Base-by-base conservation (phyloP, 148 eudicot genomes). In the Hydrangea macrophylla region DNA sequence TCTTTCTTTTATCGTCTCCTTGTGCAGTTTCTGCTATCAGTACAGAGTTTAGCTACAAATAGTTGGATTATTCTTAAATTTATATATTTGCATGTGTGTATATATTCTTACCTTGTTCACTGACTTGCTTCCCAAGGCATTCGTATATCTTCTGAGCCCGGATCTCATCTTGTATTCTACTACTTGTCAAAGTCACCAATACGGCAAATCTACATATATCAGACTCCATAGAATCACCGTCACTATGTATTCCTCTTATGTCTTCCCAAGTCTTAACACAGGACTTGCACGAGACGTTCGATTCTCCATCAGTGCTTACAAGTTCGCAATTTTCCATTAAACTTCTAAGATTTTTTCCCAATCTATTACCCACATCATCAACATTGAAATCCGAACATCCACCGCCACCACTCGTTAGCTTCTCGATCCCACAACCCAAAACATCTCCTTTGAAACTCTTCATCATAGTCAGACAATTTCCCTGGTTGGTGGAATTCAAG, bases 191-290 rank as follows among this genome's bases (percentile, higher is more conserved):
- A 22, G 67, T 17, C 22, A 63, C 26, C 60, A 70, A 53, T 60
- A 62, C 74, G 11, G 76, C 51, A 65, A 73, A 66, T 55, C 66
- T 73, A 11, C 71, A 73, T 32, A 73, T 18, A 36, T 73, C 64
- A 48, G 76, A 67, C 62, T 59, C 23, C 11, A 1, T 9, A 59
- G 62, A 9, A 6, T 65, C 54, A 37, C 25, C 69, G 22, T 58
- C 3, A 26, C 9, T 23, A 12, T 24, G 1, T 31, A 22, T 44
- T 63, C 58, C 61, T 71, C 67, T 54, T 44, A 67, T 71, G 11
- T 67, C 53, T 57, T 68, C 55, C 62, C 75, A 67, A 55, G 33
- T 61, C 37, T 35, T 61, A 12, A 55, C 4, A 39, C 71, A 73
- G n/a, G 65, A 25, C 8, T 35, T 30, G 17, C 76, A 66, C 9